Conservation (phyloP, 768 basidiomycete genomes). For the Russula virescens region DNA sequence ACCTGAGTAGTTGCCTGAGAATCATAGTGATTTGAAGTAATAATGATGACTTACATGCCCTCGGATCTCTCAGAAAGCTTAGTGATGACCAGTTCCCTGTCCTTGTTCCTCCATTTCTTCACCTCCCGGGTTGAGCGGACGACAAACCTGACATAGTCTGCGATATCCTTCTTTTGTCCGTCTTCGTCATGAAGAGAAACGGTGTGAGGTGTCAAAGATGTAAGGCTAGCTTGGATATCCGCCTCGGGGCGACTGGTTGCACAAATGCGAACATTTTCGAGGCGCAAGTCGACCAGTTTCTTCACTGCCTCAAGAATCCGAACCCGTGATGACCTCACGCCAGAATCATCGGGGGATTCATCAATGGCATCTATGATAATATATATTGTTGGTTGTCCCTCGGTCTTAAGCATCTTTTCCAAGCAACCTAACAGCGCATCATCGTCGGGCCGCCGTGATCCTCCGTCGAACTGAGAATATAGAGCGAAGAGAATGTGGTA, state of each 20-base stretch:
- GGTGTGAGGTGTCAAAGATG: background rate
- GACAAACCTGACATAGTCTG: background rate
- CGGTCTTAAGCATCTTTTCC: background rate
- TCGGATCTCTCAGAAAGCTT: background rate
- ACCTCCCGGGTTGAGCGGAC: background rate
- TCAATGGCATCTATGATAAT: background rate
- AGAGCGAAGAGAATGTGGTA: background rate
- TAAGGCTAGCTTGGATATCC: background rate
- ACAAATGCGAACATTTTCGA: background rate
- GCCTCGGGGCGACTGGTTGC: background rate
- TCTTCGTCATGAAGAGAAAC: background rate
- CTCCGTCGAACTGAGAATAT: background rate
- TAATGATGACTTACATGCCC: background rate
- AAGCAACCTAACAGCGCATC: background rate
- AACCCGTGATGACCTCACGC: background rate
- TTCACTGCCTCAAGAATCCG: background rate
- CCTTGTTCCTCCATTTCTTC: background rate
- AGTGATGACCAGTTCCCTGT: background rate
- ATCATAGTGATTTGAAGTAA: background rate
- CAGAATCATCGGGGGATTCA: background rate
- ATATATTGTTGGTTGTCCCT: background rate
- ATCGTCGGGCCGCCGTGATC: background rate
- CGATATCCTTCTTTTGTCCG: background rate
- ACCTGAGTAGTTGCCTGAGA: background rate
- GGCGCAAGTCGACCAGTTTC: background rate